A percentile compares a stretch with the other conserved stretches of the same genome.
Conservation (phyloP, 192 early-diverging fungal genomes). For the Coemansia sp. region DNA sequence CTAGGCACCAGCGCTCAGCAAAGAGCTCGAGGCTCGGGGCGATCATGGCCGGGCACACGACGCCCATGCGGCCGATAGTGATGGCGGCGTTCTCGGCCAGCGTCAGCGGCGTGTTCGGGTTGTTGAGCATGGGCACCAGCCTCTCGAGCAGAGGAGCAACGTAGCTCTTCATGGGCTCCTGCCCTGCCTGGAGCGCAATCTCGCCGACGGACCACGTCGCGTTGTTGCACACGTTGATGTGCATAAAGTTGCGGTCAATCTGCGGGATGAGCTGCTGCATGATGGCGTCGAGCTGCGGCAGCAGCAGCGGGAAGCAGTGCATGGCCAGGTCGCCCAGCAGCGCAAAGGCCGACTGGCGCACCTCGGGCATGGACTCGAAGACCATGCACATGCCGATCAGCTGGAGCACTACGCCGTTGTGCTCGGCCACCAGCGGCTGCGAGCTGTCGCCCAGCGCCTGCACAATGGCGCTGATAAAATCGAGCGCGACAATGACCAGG, state of each 20-base stretch:
- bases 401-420: slow-evolving; percentile 72
- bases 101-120: slow-evolving; percentile 67
- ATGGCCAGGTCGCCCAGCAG: slow-evolving; percentile 98
- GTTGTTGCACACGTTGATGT: slow-evolving; percentile 94
- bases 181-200: slow-evolving; percentile 84
- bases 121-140: slow-evolving; percentile 82
- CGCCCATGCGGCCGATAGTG: slow-evolving; percentile 95
- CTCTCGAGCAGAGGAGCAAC: slow-evolving; percentile 79
- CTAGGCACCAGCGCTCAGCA: slow-evolving; percentile 81
- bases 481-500: slow-evolving; percentile 94
- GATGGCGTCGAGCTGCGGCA: slow-evolving; percentile 78
- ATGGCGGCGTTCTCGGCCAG: slow-evolving; percentile 96
- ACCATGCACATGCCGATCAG: slow-evolving; percentile 84
- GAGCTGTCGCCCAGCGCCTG: slow-evolving; percentile 84
- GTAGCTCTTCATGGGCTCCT: slow-evolving; percentile 77
- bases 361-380: slow-evolving; percentile 69
- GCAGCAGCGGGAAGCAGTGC: slow-evolving; percentile 80
- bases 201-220: slow-evolving; percentile 98
- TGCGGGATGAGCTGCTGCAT: slow-evolving; percentile 81
- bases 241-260: slow-evolving; percentile 60
- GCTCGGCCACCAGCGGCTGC: slow-evolving; percentile 74
- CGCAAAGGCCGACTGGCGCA: slow-evolving; percentile 95
- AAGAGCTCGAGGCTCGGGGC: slow-evolving; percentile 87
- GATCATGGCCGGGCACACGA: slow-evolving; percentile 79
- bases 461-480: slow-evolving; percentile 91